A percentile compares a stretch with the other conserved stretches of the same genome.
These are phyloP conservation scores for Erysimum pusillum DNA, from an alignment of 441 rosid genomes.

Conservation along the genomic window DNA sequence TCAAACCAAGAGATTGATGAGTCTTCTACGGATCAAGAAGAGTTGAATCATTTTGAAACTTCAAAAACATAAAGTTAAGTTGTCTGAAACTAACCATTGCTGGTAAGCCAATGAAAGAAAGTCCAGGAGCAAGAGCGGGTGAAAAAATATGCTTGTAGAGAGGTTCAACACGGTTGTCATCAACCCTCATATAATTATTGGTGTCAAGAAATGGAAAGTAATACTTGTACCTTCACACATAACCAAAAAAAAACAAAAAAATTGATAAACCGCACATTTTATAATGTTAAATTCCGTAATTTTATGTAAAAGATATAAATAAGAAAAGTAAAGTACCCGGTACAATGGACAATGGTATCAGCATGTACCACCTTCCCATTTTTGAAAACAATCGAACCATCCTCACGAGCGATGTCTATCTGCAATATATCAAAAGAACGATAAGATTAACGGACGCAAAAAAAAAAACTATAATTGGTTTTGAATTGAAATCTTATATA, in stretches of 20 bases:
- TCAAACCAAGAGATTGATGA: not conserved
- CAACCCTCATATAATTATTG: conserved; percentile 61
- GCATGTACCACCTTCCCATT: conserved; percentile 10
- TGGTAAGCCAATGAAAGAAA: conserved; percentile 83
- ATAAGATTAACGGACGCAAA: not conserved
- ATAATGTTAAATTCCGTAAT: not conserved
- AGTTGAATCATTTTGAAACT: not conserved
- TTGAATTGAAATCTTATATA: not conserved
- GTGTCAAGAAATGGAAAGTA: conserved; percentile 74
- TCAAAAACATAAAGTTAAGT: too few relatives aligned
- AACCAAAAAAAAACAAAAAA: not conserved
- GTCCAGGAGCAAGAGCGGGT: conserved; percentile 63
- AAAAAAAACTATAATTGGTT: not conserved
- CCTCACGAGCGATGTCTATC: not conserved
- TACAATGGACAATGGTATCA: conserved; percentile 8
- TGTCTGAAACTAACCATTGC: conserved; percentile 52
- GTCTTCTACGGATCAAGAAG: not conserved
- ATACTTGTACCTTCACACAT: conserved; percentile 62
- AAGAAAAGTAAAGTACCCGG: not conserved
- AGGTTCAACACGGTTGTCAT: conserved; percentile 72
- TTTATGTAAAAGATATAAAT: not conserved
- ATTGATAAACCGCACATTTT: not conserved
- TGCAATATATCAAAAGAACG: not conserved
- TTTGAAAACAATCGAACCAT: conserved; percentile 10
- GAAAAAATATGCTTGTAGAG: conserved; percentile 76